Evolutionary conservation across 129 eudicot genomes (phyloP).

Genomic region (Chrysanthemum seticuspe): DNA sequence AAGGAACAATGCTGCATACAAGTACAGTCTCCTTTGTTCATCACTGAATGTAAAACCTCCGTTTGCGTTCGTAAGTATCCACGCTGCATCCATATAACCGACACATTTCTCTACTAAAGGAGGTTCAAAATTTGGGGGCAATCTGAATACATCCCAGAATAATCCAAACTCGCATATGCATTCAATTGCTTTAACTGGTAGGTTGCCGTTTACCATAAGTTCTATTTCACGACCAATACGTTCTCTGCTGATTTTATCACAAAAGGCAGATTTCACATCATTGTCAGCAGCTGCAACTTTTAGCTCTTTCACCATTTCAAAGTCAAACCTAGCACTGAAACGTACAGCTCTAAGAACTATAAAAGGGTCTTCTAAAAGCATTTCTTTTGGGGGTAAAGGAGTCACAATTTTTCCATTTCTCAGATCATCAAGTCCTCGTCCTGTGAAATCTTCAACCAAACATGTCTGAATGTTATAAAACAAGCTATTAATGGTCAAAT

Average conservation of each 20-base stretch:
- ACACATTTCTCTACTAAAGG: slow-evolving; percentile 54
- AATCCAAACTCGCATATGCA: slow-evolving; percentile 53
- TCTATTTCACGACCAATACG: slow-evolving; percentile 80
- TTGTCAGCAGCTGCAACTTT: too few species aligned
- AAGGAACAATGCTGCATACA: slow-evolving; percentile 73
- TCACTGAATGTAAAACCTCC: slow-evolving; percentile 43
- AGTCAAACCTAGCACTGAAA: too few species aligned
- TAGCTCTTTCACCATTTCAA: too few species aligned
- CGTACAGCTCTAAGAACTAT: too few species aligned
- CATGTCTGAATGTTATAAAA: too few species aligned
- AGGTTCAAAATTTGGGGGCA: slow-evolving; percentile 53
- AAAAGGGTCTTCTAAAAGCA: too few species aligned
- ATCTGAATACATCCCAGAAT: slow-evolving; percentile 67
- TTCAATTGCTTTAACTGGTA: slow-evolving; percentile 28
- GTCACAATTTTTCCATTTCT: too few species aligned
- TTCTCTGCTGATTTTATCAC: slow-evolving; percentile 24
- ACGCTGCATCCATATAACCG: slow-evolving; percentile 57
- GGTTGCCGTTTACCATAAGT: slow-evolving; percentile 73
- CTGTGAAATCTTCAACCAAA: too few species aligned
- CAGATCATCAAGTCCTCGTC: too few species aligned
- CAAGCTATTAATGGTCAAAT: too few species aligned
- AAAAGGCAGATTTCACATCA: too few species aligned
- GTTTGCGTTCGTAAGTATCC: slow-evolving; percentile 51
- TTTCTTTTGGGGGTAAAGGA: too few species aligned
- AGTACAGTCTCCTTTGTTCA: slow-evolving; percentile 54